These are phyloP conservation scores for Reutealis trisperma DNA, from an alignment of 345 rosid genomes.

Conservation along the genomic window DNA sequence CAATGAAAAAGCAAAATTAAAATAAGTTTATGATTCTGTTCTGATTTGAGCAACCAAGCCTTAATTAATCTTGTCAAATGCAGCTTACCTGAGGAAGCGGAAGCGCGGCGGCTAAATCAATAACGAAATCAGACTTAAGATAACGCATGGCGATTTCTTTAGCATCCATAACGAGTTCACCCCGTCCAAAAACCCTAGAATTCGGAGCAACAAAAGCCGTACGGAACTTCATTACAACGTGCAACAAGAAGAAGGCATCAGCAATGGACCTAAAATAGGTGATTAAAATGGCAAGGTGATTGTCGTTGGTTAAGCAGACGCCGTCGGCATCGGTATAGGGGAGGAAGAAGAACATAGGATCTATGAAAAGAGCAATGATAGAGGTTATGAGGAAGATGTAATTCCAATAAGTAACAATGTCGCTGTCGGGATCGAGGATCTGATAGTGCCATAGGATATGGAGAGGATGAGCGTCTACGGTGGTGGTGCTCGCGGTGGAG, in stretches of 20 bases:
- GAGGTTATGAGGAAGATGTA: slow-evolving; percentile 74
- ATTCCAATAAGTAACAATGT: slow-evolving; percentile 78
- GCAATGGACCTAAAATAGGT: slow-evolving; percentile 65
- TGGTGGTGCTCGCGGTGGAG: slow-evolving; percentile 10
- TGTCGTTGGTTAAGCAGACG: slow-evolving; percentile 53
- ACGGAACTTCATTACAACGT: slow-evolving; percentile 75
- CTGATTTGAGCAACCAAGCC: not conserved
- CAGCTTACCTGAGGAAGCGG: slow-evolving; percentile 73
- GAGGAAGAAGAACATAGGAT: slow-evolving; percentile 77
- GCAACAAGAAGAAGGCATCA: slow-evolving; percentile 65
- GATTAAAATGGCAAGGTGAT: slow-evolving; percentile 47
- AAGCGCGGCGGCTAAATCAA: slow-evolving; percentile 78
- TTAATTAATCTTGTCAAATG: not conserved
- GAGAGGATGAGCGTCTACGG: slow-evolving; percentile 26
- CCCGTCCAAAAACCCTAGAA: slow-evolving; percentile 77
- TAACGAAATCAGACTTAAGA: slow-evolving; percentile 62
- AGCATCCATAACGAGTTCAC: slow-evolving; percentile 87
- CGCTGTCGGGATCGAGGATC: slow-evolving; percentile 91
- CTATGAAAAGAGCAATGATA: slow-evolving; percentile 81
- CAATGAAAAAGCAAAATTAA: too few relatives aligned
- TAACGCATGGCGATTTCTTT: slow-evolving; percentile 66
- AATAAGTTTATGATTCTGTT: not conserved
- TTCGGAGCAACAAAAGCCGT: slow-evolving; percentile 77
- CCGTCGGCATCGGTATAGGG: slow-evolving; percentile 45
- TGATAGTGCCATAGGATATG: slow-evolving; percentile 75